A percentile compares a stretch with the other conserved stretches of the same genome.
Evolutionary conservation across 257 asterid genomes (phyloP).

Genomic region (Fraxinus cuspidata): DNA sequence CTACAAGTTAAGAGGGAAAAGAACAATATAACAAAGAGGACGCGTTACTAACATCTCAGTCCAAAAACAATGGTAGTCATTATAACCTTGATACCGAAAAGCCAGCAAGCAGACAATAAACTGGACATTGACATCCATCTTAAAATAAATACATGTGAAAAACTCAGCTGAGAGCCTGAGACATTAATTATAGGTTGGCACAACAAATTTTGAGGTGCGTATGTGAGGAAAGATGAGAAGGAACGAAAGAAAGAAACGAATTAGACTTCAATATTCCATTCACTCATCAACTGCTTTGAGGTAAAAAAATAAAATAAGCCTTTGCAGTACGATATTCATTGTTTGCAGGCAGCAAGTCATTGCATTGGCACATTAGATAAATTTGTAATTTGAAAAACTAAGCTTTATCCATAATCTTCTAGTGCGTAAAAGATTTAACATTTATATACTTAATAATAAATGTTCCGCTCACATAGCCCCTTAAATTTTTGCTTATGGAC

Average conservation of each 20-base stretch:
- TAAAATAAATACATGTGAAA: background rate
- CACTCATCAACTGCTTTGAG: conserved; percentile 4
- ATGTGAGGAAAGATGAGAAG: conserved; percentile 5
- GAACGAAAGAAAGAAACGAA: conserved; percentile 6
- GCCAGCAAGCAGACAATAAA: conserved; percentile 9
- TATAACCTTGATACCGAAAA: conserved; percentile 14
- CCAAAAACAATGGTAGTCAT: conserved; percentile 17
- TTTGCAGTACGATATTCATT: background rate
- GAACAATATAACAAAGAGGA: conserved; percentile 13
- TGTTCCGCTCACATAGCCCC: background rate
- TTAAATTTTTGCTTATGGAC: conserved; percentile 8
- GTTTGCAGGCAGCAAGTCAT: background rate
- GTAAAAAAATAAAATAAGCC: conserved; percentile 4
- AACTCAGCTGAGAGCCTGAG: background rate
- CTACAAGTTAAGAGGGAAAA: conserved; percentile 4
- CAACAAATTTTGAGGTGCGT: background rate
- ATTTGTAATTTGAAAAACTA: background rate
- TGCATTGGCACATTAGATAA: background rate
- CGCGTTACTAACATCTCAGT: background rate
- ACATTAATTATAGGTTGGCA: background rate
- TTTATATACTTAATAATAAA: background rate
- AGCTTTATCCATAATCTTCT: background rate
- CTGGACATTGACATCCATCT: conserved; percentile 18
- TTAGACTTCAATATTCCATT: conserved; percentile 11
- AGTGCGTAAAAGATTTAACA: background rate